Base-by-base conservation (phyloP, 2,329 filamentous ascomycete genomes). In the Hypoxylon sp. region DNA sequence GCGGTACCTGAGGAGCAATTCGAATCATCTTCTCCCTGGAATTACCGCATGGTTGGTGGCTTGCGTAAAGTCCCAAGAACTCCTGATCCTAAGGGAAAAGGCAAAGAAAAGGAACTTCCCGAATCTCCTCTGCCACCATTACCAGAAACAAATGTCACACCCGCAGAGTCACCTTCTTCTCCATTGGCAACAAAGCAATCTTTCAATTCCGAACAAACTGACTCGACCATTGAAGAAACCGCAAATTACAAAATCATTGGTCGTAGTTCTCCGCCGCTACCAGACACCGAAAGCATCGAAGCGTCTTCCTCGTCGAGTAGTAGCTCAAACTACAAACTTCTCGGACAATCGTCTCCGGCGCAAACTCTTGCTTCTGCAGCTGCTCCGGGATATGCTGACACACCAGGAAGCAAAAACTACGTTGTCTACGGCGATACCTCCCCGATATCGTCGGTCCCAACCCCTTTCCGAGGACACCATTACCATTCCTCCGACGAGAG, bases 211-310 rank as follows among this genome's bases (percentile, higher is more conserved):
- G 76, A 77, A 21, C 73, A 76, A 43, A 81, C 80, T 10, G 79
- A 76, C 48, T 84, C 85, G 10, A 86, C 84, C 3, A 68, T 76
- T 23, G 76, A 76, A 36, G 84, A 86, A 43, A 81, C 79, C 14
- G 82, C 84, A 48, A 88, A 89, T 72, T 86, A 87, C 81, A 84
- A 86, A 73, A 79, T 86, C 19, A 84, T 87, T 70, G 82, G 79
- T 38, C 82, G 82, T 62, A 85, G 83, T 71, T 83, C 83, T 21
- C 80, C 82, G 45, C 75, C 76, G 11, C 68, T 70, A 62, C 81
- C 75, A 43, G 79, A 82, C 36, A 80, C 80, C 4, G 77, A 80
- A 52, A 82, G 83, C 48, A 82, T 81, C 67, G 75, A 83, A 45
- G 77, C 75, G 2, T 76, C 80, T 23, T 75, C 80, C 51, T 82